A percentile compares a stretch with the other conserved stretches of the same genome.
phyloP scores from a whole-genome alignment of 345 rosid genomes.

The Punica granatum region DNA sequence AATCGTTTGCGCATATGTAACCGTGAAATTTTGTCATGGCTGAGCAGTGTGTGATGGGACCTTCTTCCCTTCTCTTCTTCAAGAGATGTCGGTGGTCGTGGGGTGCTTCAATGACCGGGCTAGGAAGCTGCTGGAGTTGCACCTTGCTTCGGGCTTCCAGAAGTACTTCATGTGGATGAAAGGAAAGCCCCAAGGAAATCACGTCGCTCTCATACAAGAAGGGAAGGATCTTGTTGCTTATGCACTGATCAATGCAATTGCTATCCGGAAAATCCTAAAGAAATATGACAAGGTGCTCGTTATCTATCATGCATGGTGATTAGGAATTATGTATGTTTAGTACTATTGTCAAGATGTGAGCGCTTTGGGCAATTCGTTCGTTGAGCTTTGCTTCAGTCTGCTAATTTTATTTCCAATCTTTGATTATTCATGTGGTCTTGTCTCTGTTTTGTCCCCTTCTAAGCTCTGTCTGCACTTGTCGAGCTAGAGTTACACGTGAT shows the following conservation, averaged over 20 bases:
- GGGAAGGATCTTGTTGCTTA: conserved; percentile 81
- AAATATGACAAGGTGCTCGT: conserved; percentile 46
- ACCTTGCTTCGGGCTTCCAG: conserved; percentile 70
- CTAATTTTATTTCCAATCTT: too few species aligned
- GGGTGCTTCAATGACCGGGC: conserved; percentile 82
- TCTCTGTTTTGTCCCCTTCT: too few species aligned
- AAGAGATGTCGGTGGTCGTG: conserved; percentile 74
- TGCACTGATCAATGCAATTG: conserved; percentile 78
- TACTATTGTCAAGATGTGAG: too few species aligned
- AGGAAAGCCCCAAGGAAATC: conserved; percentile 41
- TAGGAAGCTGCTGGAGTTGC: conserved; percentile 74
- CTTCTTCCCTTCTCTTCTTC: conserved; percentile 82
- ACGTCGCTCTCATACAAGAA: conserved; percentile 57
- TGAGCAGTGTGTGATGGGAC: conserved; percentile 76
- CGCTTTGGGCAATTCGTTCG: neutral
- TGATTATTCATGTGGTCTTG: too few species aligned
- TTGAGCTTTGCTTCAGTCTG: too few species aligned
- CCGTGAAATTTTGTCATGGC: neutral
- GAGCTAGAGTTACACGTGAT: too few species aligned
- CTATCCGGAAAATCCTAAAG: conserved; percentile 83
- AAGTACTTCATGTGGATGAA: conserved; percentile 70
- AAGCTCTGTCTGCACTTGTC: too few species aligned
- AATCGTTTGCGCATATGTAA: neutral
- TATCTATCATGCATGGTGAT: neutral
- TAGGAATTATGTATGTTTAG: neutral